Conservation (phyloP, 768 basidiomycete species). For the Psilocybe azurescens region DNA sequence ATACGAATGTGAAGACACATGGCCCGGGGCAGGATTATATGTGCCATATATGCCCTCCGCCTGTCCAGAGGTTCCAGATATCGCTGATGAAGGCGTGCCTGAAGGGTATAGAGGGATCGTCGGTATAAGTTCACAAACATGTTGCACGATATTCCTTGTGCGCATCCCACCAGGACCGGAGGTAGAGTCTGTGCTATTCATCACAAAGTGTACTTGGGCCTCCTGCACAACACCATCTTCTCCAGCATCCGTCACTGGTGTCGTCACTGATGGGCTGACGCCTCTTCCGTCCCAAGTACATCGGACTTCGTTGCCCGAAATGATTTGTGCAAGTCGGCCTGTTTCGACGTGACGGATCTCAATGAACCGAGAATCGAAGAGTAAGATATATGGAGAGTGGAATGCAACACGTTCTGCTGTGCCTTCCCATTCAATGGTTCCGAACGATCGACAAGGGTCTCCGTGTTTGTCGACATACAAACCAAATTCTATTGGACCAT, state of each 20-base stretch:
- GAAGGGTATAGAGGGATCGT: constrained; percentile 67
- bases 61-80: constrained; percentile 7
- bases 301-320: constrained; percentile 81
- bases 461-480: constrained; percentile 95
- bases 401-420: constrained; percentile 90
- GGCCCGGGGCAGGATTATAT: constrained; percentile 9
- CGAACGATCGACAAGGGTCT: constrained; percentile 74
- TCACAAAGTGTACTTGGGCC: constrained; percentile 86
- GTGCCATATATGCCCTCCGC: constrained; percentile 4
- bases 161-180: constrained; percentile 40
- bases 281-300: constrained; percentile 92
- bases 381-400: constrained; percentile 88
- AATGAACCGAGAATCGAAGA: constrained; percentile 92
- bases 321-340: constrained; percentile 84
- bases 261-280: constrained; percentile 59
- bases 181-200: constrained; percentile 63
- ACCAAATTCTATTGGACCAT: constrained; percentile 73
- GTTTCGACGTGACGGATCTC: constrained; percentile 89
- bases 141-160: constrained; percentile 64
- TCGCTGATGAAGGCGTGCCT: constrained; percentile 19
- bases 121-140: constrained; percentile 80
- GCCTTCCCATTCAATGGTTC: constrained; percentile 94
- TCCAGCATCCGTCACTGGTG: constrained; percentile 59
- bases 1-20: constrained; percentile 21
- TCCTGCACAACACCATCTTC: constrained; percentile 69